Evolutionary conservation across 495 filamentous ascomycete genomes (phyloP), one percentile per base, ranked within the genome.

Genomic region (Bryoglossum gracile): DNA sequence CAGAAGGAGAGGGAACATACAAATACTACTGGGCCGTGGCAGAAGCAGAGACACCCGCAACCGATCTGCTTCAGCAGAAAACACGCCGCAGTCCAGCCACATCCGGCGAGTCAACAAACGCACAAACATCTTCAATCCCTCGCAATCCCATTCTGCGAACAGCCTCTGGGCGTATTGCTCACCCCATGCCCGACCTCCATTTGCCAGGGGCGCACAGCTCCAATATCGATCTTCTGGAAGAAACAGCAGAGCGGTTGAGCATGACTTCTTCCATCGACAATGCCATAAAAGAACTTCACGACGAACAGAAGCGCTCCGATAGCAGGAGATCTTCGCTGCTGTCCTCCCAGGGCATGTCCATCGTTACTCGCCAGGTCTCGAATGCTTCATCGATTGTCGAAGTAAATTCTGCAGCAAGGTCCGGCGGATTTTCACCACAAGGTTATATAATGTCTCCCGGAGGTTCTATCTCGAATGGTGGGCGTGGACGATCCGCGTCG

Each of bases 221-320:
- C 30, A 91, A 90, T 71, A 82, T 94, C 48, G 84, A 89, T 62
- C 77, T 84, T 35, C 70, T 95, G 53, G 89, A 95, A 59, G 76
- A 81, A 52, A 86, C 81, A 34, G 89, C 89, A 19, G 89, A 94
- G 66, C 76, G 82, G 30, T 69, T 95, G 60, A 89, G 84, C 58
- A 77, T 80, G 61, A 83, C 79, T 34, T 84, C 81, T n/a, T 82
- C 83, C 13, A 84, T 95, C 58, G 87, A 81, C 34, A 80, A 82
- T 60, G 87, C 89, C 56, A 87, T 95, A 44, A 80, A 84, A 50
- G 83, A 85, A 55, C 74, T 91, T 56, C 83, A 88, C 58, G 71
- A 76, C 46, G 87, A 88, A 55, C 82, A 87, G 58, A 90, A 87
- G 62, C 73, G 76, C 44, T 72, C 72, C 39, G 80, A 81, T 32